These are phyloP conservation scores for Dipodascus geniculatus DNA, from an alignment of 805 yeast genomes.

Conservation along the genomic window DNA sequence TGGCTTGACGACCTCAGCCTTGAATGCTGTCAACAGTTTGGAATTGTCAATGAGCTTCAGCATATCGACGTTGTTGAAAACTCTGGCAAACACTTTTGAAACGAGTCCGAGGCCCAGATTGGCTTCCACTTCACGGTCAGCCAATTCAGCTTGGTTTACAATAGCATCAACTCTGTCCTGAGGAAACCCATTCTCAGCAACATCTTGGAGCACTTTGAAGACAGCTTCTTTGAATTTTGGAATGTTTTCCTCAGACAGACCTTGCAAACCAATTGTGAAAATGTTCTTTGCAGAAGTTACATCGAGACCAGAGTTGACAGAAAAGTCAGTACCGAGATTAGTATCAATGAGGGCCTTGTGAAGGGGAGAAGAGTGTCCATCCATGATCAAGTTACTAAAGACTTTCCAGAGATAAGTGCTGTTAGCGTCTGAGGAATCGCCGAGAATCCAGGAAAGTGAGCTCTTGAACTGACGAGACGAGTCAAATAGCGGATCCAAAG, in stretches of 20 bases:
- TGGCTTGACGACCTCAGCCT: conserved; percentile 48
- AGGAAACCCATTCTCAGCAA: conserved; percentile 36
- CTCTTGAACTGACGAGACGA: conserved; percentile 58
- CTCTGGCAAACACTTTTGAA: conserved; percentile 65
- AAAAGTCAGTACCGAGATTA: conserved; percentile 74
- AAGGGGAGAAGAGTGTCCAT: conserved; percentile 87
- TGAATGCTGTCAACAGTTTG: conserved; percentile 45
- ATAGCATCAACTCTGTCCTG: conserved; percentile 66
- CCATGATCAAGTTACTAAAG: conserved; percentile 58
- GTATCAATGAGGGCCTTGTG: conserved; percentile 79
- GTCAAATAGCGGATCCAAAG: conserved; percentile 68
- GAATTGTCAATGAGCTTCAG: conserved; percentile 57
- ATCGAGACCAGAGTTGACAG: conserved; percentile 82
- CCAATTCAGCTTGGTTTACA: conserved; percentile 75
- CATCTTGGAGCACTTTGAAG: conserved; percentile 33
- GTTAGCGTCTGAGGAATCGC: conserved; percentile 55
- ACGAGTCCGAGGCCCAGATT: conserved; percentile 78
- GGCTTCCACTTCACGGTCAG: conserved; percentile 77
- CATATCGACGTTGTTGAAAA: conserved; percentile 78
- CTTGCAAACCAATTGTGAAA: conserved; percentile 80
- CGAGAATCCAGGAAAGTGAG: conserved; percentile 83
- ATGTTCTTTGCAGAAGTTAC: conserved; percentile 64
- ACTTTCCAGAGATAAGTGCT: conserved; percentile 63
- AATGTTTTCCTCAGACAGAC: conserved; percentile 41
- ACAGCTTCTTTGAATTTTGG: conserved; percentile 38